Base-by-base conservation (phyloP, 495 filamentous ascomycete genomes). In the Rhypophila decipiens region DNA sequence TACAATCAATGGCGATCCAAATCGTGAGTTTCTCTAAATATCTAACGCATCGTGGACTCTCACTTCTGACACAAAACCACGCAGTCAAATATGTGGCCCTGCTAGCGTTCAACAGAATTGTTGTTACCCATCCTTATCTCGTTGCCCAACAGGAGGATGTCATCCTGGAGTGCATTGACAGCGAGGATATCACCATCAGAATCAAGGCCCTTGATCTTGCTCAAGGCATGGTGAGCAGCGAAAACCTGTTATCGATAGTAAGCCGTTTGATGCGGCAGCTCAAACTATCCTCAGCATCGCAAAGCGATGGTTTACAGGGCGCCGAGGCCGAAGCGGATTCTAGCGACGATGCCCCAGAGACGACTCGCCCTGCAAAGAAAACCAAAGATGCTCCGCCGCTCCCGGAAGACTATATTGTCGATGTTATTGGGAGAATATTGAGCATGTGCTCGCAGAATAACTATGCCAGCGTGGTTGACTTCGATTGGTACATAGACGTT, bases 51-150 rank as follows among this genome's bases (percentile, higher is more conserved):
- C n/a, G n/a, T n/a, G n/a, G n/a, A n/a, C n/a, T n/a, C n/a, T n/a
- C n/a, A n/a, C n/a, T n/a, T n/a, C n/a, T n/a, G n/a, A n/a, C n/a
- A n/a, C n/a, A n/a, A n/a, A n/a, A n/a, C 11, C 23, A 23, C 29
- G 19, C 52, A 95, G 88, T 98, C 39, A 96, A 93, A 83, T 98
- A 96, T 61, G 94, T 98, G 42, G 93, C 94, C 5, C 74, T 98
- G 24, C 77, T 98, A 29, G 93, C 94, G 13, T 91, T 97, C 69
- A 90, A 91, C 43, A 85, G 86, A 56, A 95, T 98, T 53, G 90
- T 95, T n/a, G 58, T 73, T 8, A 88, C 89, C 4, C 89, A 98
- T 58, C 84, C 93, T 0, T 79, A 83, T 56, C 76, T 98, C 35
- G 90, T 98, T 27, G 82, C 86, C 2, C 73, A 87, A 61, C 93